Percentiles rank a stretch among this genome's conserved stretches.
phyloP scores from a whole-genome alignment of 306 rosid genomes.

The Cucumis sativus region DNA sequence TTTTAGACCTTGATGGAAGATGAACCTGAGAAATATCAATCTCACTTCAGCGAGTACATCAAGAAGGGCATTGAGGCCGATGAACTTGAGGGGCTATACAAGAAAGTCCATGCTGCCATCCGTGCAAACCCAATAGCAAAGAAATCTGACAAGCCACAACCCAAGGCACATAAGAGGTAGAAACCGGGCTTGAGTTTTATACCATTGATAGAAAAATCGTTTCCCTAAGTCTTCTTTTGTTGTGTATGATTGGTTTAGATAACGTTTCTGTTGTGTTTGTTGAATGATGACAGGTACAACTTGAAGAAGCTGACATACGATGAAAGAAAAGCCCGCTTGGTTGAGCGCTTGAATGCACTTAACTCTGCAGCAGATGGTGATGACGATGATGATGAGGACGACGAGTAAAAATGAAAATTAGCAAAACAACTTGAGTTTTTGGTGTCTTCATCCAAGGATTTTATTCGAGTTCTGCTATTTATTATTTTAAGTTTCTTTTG shows the following conservation, averaged over 20 bases:
- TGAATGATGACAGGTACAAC: constrained; percentile 23
- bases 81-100: constrained; percentile 46
- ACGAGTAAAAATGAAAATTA: constrained; percentile 18
- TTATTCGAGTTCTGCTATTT: background rate
- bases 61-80: constrained; percentile 56
- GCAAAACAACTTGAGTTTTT: background rate
- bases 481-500: background rate
- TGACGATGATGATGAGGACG: constrained; percentile 31
- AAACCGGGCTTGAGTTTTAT: background rate
- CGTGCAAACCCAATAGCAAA: constrained; percentile 42
- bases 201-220: background rate
- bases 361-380: constrained; percentile 37
- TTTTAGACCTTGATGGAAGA: constrained; percentile 51
- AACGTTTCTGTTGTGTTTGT: background rate
- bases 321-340: constrained; percentile 44
- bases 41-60: constrained; percentile 60
- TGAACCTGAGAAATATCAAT: constrained; percentile 74
- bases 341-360: constrained; percentile 42
- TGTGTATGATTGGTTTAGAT: background rate
- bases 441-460: background rate
- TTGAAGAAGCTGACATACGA: constrained; percentile 65
- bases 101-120: constrained; percentile 81
- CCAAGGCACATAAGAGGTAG: constrained; percentile 58
- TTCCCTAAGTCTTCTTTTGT: too few species aligned
- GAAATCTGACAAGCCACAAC: constrained; percentile 47